These are phyloP conservation scores for Coelastrella sp. DNA, from an alignment of 139 green algal species.

Conservation along the genomic window DNA sequence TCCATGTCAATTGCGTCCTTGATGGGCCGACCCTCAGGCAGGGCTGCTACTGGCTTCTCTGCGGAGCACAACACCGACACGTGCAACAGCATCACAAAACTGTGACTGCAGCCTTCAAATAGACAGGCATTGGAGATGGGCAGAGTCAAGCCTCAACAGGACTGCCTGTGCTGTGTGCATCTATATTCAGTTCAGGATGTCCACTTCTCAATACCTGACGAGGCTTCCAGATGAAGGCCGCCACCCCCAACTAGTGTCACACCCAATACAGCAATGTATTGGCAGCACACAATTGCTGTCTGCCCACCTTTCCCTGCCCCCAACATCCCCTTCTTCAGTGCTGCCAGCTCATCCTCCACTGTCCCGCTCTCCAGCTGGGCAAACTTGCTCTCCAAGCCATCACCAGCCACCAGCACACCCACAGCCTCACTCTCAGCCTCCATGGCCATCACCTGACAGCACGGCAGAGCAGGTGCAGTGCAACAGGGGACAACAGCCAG, in stretches of 20 bases:
- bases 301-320: conserved; percentile 19
- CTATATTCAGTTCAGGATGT: too few species aligned
- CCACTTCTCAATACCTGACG: too few species aligned
- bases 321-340: conserved; percentile 84
- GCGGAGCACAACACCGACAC: background rate
- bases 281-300: background rate
- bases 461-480: background rate
- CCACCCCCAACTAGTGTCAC: too few species aligned
- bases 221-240: too few species aligned
- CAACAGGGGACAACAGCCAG: background rate
- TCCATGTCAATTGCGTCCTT: conserved; percentile 89
- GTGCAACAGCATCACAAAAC: background rate
- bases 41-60: conserved; percentile 45
- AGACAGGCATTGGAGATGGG: too few species aligned
- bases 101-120: background rate
- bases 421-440: conserved; percentile 93
- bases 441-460: conserved; percentile 76
- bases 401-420: conserved; percentile 67
- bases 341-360: conserved; percentile 93
- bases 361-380: conserved; percentile 81
- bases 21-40: conserved; percentile 72
- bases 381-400: conserved; percentile 89
- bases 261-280: too few species aligned
- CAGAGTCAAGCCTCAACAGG: too few species aligned
- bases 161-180: too few species aligned